Base-by-base conservation (phyloP, 1,284 basidiomycete genomes). In the Cryptococcus jaspeensis region DNA sequence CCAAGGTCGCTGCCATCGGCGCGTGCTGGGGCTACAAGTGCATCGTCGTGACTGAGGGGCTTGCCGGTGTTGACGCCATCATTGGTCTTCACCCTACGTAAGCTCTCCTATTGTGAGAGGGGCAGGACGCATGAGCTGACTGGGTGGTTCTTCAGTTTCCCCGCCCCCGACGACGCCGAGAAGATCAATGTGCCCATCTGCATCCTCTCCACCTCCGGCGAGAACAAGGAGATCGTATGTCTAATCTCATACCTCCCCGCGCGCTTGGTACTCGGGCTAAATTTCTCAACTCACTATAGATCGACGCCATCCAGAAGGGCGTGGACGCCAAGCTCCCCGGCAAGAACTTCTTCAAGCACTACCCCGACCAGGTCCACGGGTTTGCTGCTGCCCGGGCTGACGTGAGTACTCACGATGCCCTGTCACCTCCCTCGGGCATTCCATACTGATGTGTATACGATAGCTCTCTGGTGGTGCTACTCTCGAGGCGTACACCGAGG, bases 1-100 rank as follows among this genome's bases (percentile, higher is more conserved):
- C 32, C 49, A 75, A 71, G 56, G 55, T 80, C 50, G 79, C 73
- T 20, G 56, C 70, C 7, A 63, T 76, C 50, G 80, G 80, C 32
- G 76, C 67, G 69, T 81, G 80, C 70, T 78, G 77, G 72, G 73
- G 74, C 48, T 74, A 65, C 60, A 75, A 76, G 64, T 66, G 64
- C n/a, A 46, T 63, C 15, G 58, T 69, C 4, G 37, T 55, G 6
- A 52, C 62, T 28, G 60, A 66, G 53, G 62, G 56, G 15, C 53
- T 57, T 36, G 62, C 61, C 25, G 54, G 61, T 12, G 64, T 71
- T 42, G 60, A 65, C 11, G 72, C 70, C 22, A 60, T 77, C 18
- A 69, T 71, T n/a, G 56, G 62, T 28, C 52, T 51, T 44, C 75
- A 77, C 65, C 77, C 77, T 35, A 72, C 74, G 75, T 77, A 42